Percentiles rank a stretch among this genome's conserved stretches.
phyloP scores from a whole-genome alignment of 345 rosid genomes.

The Limnanthes douglasii region DNA sequence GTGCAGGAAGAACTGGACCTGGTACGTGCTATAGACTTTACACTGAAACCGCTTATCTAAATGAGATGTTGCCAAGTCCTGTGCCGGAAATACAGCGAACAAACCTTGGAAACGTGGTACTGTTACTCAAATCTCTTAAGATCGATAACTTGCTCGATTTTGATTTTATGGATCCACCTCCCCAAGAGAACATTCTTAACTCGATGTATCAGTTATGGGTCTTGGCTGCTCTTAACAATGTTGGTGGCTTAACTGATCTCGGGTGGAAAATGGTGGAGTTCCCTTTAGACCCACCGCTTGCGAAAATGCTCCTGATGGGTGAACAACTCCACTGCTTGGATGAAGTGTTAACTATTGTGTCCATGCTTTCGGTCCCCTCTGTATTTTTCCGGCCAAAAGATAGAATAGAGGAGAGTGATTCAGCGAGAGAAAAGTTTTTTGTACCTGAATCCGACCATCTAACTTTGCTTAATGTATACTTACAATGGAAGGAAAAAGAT shows the following conservation, averaged over 20 bases:
- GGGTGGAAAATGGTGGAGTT: constrained; percentile 99
- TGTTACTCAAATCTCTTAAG: constrained; percentile 86
- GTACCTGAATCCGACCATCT: constrained; percentile 95
- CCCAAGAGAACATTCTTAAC: constrained; percentile 92
- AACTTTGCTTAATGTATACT: constrained; percentile 68
- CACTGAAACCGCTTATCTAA: constrained; percentile 81
- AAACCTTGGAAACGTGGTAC: constrained; percentile 88
- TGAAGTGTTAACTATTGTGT: constrained; percentile 93
- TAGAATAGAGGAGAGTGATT: constrained; percentile 91
- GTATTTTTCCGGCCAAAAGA: constrained; percentile 97
- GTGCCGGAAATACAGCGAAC: constrained; percentile 98
- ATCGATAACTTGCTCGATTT: constrained; percentile 84
- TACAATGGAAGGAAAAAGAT: constrained; percentile 92
- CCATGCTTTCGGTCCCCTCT: constrained; percentile 98
- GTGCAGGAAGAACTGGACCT: constrained; percentile 99
- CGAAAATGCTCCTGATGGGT: constrained; percentile 97
- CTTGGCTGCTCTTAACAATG: constrained; percentile 85
- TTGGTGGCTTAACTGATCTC: constrained; percentile 67
- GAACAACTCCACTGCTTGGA: constrained; percentile 62
- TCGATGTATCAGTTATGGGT: constrained; percentile 99
- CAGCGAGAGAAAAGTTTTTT: constrained; percentile 78
- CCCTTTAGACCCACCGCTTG: constrained; percentile 94
- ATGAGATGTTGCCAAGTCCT: constrained; percentile 80
- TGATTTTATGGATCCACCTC: constrained; percentile 99
- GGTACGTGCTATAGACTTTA: constrained; percentile 94